Evolutionary conservation across 192 early-diverging fungal genomes (phyloP).

Genomic region (Backusella sp.): DNA sequence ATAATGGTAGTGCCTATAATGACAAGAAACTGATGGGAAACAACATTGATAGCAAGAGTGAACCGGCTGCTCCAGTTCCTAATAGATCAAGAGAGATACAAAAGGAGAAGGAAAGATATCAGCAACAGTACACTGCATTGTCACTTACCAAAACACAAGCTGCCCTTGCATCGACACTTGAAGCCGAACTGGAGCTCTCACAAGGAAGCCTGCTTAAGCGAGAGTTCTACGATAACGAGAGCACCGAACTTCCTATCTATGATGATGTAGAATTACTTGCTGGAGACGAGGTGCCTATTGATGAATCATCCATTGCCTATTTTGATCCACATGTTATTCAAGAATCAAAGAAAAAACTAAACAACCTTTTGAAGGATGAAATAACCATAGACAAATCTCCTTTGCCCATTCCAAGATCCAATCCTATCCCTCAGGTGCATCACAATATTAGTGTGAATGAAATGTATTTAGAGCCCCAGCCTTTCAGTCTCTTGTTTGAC

Average conservation of each 20-base stretch:
- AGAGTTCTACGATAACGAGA: not conserved
- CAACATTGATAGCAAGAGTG: not conserved
- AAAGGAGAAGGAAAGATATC: conserved; percentile 16
- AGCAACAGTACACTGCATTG: conserved; percentile 6
- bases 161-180: conserved; percentile 17
- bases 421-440: not conserved
- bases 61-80: not conserved
- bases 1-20: not conserved
- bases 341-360: conserved; percentile 11
- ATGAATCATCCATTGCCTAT: conserved; percentile 5
- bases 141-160: conserved; percentile 9
- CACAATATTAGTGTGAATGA: not conserved
- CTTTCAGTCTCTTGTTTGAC: conserved; percentile 3
- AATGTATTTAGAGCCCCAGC: not conserved
- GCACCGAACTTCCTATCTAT: not conserved
- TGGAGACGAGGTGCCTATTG: not conserved
- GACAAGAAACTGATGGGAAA: not conserved
- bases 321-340: conserved; percentile 1
- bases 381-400: not conserved
- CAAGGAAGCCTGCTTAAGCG: conserved; percentile 13
- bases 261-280: not conserved
- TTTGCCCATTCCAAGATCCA: not conserved
- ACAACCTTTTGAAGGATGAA: not conserved
- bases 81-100: conserved; percentile 15
- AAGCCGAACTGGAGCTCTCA: conserved; percentile 25